phyloP scores from a whole-genome alignment of 306 rosid genomes.

The Bauhinia variegata region DNA sequence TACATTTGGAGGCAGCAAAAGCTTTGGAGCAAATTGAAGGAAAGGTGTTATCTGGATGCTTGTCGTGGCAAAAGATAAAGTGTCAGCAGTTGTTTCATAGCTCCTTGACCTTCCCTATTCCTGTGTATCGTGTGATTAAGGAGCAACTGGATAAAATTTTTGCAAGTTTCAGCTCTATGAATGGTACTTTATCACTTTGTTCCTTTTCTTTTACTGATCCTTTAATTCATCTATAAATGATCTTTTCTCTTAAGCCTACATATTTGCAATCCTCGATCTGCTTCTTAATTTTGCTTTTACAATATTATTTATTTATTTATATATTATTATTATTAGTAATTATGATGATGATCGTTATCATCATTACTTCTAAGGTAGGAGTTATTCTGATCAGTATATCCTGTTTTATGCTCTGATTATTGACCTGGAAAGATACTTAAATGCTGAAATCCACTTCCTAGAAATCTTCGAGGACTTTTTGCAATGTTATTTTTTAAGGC shows the following conservation, averaged over 20 bases:
- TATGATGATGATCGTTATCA: not conserved
- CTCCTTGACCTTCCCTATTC: constrained; percentile 64
- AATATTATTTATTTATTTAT: too few species aligned
- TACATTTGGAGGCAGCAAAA: constrained; percentile 91
- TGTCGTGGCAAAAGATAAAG: constrained; percentile 86
- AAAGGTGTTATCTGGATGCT: constrained; percentile 71
- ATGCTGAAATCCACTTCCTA: not conserved
- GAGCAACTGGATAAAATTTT: constrained; percentile 60
- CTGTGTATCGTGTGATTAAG: constrained; percentile 64
- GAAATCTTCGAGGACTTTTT: not conserved
- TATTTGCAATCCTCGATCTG: not conserved
- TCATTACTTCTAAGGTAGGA: not conserved
- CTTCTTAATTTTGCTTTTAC: not conserved
- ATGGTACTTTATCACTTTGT: constrained; percentile 51
- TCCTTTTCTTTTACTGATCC: constrained; percentile 28
- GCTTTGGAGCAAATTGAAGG: constrained; percentile 90
- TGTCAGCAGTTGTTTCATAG: constrained; percentile 81
- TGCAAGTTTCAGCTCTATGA: constrained; percentile 47
- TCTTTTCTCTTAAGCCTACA: constrained; percentile 20
- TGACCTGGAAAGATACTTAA: not conserved
- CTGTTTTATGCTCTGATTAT: constrained; percentile 1
- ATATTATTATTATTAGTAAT: not conserved
- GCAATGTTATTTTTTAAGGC: not conserved
- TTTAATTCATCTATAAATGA: constrained; percentile 22
- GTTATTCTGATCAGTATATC: constrained; percentile 8